A percentile compares a stretch with the other conserved stretches of the same genome.
These are phyloP conservation scores for Phyllosticta citrichinensis DNA, from an alignment of 2,329 filamentous ascomycete genomes.

Conservation along the genomic window DNA sequence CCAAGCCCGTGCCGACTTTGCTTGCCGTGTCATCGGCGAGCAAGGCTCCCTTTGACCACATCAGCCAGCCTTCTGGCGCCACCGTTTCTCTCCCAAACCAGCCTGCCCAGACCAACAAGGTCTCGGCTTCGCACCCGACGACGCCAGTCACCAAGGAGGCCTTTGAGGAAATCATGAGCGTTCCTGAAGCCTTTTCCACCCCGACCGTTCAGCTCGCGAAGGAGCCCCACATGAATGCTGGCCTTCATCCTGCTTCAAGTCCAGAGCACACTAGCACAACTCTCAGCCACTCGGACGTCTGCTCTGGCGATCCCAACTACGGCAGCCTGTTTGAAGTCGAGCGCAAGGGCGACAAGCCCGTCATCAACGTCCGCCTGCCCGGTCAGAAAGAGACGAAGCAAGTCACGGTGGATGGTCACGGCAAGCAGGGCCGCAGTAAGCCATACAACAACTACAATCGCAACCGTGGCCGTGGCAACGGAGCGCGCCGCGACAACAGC, in stretches of 20 bases:
- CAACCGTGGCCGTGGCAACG: neutral
- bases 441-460: constrained; percentile 1
- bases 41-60: constrained; percentile 7
- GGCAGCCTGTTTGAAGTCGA: neutral
- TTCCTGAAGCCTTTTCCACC: constrained; percentile 6
- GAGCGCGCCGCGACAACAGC: neutral
- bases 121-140: neutral
- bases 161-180: constrained; percentile 9
- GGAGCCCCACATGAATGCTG: constrained; percentile 4
- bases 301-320: neutral
- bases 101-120: neutral
- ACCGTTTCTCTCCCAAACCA: constrained; percentile 6
- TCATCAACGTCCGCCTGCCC: neutral
- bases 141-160: constrained; percentile 1
- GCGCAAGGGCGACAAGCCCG: constrained; percentile 1
- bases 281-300: neutral
- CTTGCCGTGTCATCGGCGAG: constrained; percentile 3
- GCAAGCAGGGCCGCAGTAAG: constrained; percentile 2
- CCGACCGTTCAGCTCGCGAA: constrained; percentile 7
- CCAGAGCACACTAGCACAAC: neutral
- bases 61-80: neutral
- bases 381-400: neutral
- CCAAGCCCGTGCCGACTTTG: neutral
- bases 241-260: neutral
- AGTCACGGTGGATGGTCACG: neutral